Conservation (phyloP, 1,284 basidiomycete species). For the Cryptococcus hybrid region DNA sequence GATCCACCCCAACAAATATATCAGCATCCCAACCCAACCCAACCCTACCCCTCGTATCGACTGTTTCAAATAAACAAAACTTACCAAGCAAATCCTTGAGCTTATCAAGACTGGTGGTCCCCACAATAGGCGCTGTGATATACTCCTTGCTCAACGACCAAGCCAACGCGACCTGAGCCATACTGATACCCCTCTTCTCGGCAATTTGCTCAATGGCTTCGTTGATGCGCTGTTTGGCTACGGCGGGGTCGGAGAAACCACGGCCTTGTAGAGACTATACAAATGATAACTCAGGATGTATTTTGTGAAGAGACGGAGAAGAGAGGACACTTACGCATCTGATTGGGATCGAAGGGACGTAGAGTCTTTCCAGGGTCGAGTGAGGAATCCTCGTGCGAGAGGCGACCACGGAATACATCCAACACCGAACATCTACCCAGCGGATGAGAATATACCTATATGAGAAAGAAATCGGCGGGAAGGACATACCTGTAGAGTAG, state of each 20-base stretch:
- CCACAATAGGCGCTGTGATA: conserved; percentile 28
- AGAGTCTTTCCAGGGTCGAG: conserved; percentile 21
- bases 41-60: neutral
- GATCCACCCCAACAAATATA: neutral
- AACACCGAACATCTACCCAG: conserved; percentile 29
- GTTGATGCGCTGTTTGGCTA: conserved; percentile 5
- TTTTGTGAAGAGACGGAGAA: neutral
- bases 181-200: conserved; percentile 54
- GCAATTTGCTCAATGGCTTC: conserved; percentile 54
- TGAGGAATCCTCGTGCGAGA: conserved; percentile 23
- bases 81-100: conserved; percentile 15
- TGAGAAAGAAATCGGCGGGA: no score
- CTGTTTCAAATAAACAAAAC: neutral
- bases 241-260: conserved; percentile 8
- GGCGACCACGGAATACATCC: conserved; percentile 29
- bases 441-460: no score
- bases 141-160: conserved; percentile 17
- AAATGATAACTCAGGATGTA: neutral
- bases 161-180: conserved; percentile 54
- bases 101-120: conserved; percentile 23
- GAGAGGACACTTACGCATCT: conserved; percentile 14
- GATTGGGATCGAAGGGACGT: conserved; percentile 19
- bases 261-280: conserved; percentile 8
- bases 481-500: conserved; percentile 23
- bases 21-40: no score